These are phyloP conservation scores for Ceratonia siliqua DNA, from an alignment of 306 rosid genomes.

Conservation along the genomic window DNA sequence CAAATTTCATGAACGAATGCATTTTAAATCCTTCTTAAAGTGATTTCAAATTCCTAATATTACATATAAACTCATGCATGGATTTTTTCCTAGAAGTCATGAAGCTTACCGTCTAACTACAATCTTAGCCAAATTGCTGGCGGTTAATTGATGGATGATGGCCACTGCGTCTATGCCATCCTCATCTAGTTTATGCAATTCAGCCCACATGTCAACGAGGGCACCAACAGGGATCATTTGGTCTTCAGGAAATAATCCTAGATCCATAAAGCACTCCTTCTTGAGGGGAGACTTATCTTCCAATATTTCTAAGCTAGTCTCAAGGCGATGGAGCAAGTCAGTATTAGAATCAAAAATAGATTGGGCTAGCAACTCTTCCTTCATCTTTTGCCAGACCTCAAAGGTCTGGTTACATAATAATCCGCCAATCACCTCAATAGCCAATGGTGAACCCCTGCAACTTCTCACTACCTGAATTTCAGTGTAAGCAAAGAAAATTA, in stretches of 20 bases:
- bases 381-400: slow-evolving; percentile 42
- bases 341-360: slow-evolving; percentile 38
- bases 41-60: background rate
- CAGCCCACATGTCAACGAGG: slow-evolving; percentile 61
- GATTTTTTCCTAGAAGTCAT: background rate
- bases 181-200: slow-evolving; percentile 44
- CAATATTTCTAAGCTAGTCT: slow-evolving; percentile 51
- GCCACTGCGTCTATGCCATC: slow-evolving; percentile 37
- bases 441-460: slow-evolving; percentile 60
- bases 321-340: slow-evolving; percentile 40
- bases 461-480: slow-evolving; percentile 53
- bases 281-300: slow-evolving; percentile 33
- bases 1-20: background rate
- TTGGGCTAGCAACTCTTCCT: slow-evolving; percentile 28
- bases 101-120: slow-evolving; percentile 50
- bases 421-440: slow-evolving; percentile 48
- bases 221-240: slow-evolving; percentile 50
- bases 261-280: slow-evolving; percentile 66
- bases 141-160: slow-evolving; percentile 33
- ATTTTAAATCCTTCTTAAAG: background rate
- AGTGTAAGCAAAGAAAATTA: slow-evolving; percentile 27
- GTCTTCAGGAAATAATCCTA: slow-evolving; percentile 70
- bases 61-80: background rate
- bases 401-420: slow-evolving; percentile 40
- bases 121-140: slow-evolving; percentile 39